phyloP scores from a whole-genome alignment of 352 stramenopile species.

The Globisporangium cederbergense region DNA sequence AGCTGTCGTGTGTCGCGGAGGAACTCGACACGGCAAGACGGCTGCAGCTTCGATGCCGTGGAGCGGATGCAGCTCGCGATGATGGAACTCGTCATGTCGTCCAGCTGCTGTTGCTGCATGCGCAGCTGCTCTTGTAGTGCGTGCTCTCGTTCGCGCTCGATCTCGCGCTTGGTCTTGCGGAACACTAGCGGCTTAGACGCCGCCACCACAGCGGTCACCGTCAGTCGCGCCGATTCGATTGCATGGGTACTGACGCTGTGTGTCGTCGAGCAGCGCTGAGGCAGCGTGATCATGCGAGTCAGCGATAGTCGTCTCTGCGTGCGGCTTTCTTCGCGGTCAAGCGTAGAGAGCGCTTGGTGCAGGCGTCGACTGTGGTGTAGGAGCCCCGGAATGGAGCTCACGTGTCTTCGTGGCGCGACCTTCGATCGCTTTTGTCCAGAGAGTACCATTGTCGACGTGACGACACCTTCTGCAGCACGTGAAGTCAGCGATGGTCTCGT shows the following conservation, averaged over 20 bases:
- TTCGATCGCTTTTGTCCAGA: conserved; percentile 32
- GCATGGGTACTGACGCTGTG: neutral
- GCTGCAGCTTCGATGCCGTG: conserved; percentile 2
- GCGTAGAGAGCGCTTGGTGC: conserved; percentile 26
- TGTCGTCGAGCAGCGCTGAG: conserved; percentile 16
- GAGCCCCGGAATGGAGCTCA: conserved; percentile 28
- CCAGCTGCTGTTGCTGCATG: conserved; percentile 18
- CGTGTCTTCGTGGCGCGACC: conserved; percentile 31
- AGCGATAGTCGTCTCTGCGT: conserved; percentile 17
- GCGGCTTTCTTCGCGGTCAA: conserved; percentile 40
- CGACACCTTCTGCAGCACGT: neutral
- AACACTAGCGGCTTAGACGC: conserved; percentile 37
- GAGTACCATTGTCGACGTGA: conserved; percentile 12
- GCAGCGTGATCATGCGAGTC: conserved; percentile 10
- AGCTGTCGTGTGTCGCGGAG: neutral
- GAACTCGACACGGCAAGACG: conserved; percentile 9
- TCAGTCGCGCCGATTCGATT: neutral
- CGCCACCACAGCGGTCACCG: conserved; percentile 9
- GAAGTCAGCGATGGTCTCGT: neutral
- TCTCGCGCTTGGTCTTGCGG: conserved; percentile 52
- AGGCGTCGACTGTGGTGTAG: conserved; percentile 35
- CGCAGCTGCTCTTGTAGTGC: conserved; percentile 19
- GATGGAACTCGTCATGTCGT: conserved; percentile 10
- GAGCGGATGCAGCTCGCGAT: conserved; percentile 8
- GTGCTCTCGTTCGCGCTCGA: conserved; percentile 40